Percentiles rank a stretch among this genome's conserved stretches.
Evolutionary conservation across 176 grass and related monocot genomes (phyloP).

Genomic region (Triticum monococcum): DNA sequence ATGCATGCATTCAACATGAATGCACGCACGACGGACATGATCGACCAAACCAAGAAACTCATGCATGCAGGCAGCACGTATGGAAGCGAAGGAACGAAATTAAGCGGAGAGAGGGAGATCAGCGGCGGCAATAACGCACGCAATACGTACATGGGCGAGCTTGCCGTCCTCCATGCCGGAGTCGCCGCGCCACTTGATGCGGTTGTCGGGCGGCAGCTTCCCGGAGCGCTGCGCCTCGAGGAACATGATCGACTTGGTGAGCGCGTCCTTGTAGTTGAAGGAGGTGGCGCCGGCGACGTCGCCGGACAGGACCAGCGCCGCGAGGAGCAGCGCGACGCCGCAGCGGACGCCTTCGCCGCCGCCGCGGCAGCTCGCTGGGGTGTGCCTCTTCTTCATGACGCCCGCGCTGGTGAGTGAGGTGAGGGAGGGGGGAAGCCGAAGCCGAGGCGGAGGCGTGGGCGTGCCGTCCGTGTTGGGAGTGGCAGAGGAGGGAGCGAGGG

Average conservation of each 20-base stretch:
- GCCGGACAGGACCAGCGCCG: conserved; percentile 50
- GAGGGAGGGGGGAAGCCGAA: background rate
- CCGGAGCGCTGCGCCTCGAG: conserved; percentile 95
- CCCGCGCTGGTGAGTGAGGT: background rate
- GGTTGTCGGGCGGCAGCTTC: conserved; percentile 70
- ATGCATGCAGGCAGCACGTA: too few relatives aligned
- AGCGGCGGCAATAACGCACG: background rate
- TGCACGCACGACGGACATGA: background rate
- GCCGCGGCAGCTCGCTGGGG: background rate
- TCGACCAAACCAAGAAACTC: background rate
- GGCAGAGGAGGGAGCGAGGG: background rate
- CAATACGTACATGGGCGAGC: conserved; percentile 56
- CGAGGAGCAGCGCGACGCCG: conserved; percentile 37
- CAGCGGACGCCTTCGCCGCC: conserved; percentile 7
- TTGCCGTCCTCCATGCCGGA: conserved; percentile 86
- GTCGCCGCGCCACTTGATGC: conserved; percentile 91
- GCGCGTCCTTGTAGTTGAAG: conserved; percentile 80
- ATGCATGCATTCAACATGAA: background rate
- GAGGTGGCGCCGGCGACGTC: conserved; percentile 19
- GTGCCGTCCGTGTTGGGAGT: background rate
- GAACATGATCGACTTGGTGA: conserved; percentile 83
- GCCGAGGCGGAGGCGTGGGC: background rate
- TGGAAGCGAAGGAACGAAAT: background rate
- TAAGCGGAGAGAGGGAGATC: background rate
- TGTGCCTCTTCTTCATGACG: conserved; percentile 20